Conservation (phyloP, 2,329 filamentous ascomycete genomes). For the Gnomoniopsis sp. region DNA sequence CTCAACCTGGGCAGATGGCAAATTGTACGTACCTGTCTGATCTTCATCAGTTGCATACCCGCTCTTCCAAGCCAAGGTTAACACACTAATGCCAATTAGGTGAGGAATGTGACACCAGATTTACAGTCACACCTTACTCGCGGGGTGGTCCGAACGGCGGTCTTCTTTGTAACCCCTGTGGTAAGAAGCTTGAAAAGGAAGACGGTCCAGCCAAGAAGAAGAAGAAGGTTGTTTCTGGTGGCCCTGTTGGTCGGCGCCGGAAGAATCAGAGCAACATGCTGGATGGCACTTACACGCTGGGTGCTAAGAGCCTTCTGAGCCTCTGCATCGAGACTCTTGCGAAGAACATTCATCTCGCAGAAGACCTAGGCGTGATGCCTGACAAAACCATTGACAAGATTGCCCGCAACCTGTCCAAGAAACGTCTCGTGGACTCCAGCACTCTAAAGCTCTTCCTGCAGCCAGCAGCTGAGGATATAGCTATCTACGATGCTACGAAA, state of each 20-base stretch:
- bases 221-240: slow-evolving; percentile 51
- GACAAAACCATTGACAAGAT: slow-evolving; percentile 55
- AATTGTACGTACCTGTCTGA: slow-evolving; percentile 53
- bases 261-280: slow-evolving; percentile 80
- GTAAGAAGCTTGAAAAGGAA: slow-evolving; percentile 68
- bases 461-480: slow-evolving; percentile 46
- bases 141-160: slow-evolving; percentile 79
- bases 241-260: slow-evolving; percentile 59
- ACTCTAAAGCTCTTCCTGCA: slow-evolving; percentile 58
- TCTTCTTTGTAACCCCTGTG: slow-evolving; percentile 79
- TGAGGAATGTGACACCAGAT: slow-evolving; percentile 78
- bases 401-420: slow-evolving; percentile 57
- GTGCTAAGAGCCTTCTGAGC: slow-evolving; percentile 65
- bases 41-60: background rate
- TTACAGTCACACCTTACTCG: slow-evolving; percentile 89
- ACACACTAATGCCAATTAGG: background rate
- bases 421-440: slow-evolving; percentile 49
- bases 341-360: slow-evolving; percentile 59
- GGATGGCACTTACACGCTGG: slow-evolving; percentile 65
- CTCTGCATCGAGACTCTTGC: slow-evolving; percentile 61
- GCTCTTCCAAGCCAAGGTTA: background rate
- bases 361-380: slow-evolving; percentile 59
- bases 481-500: slow-evolving; percentile 58
- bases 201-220: slow-evolving; percentile 56
- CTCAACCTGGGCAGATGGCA: slow-evolving; percentile 79